Conservation (phyloP, 805 yeast genomes). For the Cyberlindnera suaveolens region DNA sequence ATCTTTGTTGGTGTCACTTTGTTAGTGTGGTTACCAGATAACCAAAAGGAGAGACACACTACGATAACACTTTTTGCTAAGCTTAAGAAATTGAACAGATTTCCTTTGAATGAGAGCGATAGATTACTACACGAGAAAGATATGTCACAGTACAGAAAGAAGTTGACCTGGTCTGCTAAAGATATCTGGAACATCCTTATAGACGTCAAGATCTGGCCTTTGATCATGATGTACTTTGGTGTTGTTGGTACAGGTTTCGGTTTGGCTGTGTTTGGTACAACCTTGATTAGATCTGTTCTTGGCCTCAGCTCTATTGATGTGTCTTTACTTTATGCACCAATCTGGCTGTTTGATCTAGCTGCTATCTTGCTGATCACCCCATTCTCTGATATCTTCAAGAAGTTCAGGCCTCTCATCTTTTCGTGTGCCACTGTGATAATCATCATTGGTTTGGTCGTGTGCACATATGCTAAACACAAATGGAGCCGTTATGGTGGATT, state of each 20-base stretch:
- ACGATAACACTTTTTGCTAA: slow-evolving; percentile 8
- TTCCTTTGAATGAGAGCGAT: slow-evolving; percentile 52
- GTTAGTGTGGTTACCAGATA: slow-evolving; percentile 82
- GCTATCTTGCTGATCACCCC: slow-evolving; percentile 75
- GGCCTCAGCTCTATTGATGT: slow-evolving; percentile 64
- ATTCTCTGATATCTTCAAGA: slow-evolving; percentile 63
- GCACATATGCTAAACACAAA: slow-evolving; percentile 64
- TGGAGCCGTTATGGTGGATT: slow-evolving; percentile 82
- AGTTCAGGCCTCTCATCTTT: slow-evolving; percentile 56
- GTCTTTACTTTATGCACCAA: slow-evolving; percentile 78
- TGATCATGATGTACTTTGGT: slow-evolving; percentile 84
- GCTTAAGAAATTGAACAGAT: slow-evolving; percentile 18
- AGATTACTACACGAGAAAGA: slow-evolving; percentile 51
- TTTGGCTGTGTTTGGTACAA: slow-evolving; percentile 77
- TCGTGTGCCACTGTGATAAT: slow-evolving; percentile 57
- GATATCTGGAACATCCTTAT: slow-evolving; percentile 50
- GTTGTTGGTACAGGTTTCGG: slow-evolving; percentile 92
- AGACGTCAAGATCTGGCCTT: slow-evolving; percentile 73
- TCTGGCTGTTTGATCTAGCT: slow-evolving; percentile 79
- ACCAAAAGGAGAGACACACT: slow-evolving; percentile 12
- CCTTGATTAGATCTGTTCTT: slow-evolving; percentile 54
- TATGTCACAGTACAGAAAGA: slow-evolving; percentile 45
- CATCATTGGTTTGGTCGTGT: slow-evolving; percentile 67
- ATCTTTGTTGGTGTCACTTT: slow-evolving; percentile 55
- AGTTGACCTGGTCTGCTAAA: slow-evolving; percentile 47